phyloP scores from a whole-genome alignment of 2,329 filamentous ascomycete species.

The Colletotrichum chrysophilum region DNA sequence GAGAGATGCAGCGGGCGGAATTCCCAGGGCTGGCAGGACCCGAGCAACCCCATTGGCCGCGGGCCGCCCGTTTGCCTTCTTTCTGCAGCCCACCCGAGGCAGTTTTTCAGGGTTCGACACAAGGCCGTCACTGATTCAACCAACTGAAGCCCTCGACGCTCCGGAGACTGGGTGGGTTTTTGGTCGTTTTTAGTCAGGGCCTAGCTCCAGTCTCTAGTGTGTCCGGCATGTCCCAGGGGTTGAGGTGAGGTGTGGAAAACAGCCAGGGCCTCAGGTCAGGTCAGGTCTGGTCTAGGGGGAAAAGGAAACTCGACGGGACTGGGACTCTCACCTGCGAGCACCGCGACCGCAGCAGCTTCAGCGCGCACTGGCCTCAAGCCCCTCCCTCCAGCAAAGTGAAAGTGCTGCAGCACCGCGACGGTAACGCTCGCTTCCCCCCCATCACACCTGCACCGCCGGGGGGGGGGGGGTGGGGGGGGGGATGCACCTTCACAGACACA shows the following conservation, averaged over 20 bases:
- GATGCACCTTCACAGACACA: neutral
- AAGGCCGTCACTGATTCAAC: neutral
- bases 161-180: neutral
- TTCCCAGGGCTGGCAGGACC: neutral
- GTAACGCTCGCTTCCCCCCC: neutral
- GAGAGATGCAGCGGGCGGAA: slow-evolving; percentile 6
- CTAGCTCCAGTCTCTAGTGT: neutral
- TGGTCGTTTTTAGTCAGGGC: neutral
- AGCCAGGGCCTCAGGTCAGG: neutral
- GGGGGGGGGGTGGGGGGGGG: neutral
- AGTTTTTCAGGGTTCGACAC: slow-evolving; percentile 4
- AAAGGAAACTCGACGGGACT: neutral
- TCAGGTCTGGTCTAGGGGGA: neutral
- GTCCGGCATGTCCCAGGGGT: neutral
- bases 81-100: neutral
- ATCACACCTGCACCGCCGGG: neutral
- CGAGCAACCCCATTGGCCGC: slow-evolving; percentile 6
- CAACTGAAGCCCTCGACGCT: neutral
- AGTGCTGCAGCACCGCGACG: neutral
- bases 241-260: neutral
- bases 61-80: neutral
- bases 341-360: neutral
- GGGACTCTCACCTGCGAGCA: neutral
- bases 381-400: neutral
- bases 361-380: neutral